Percentiles rank a stretch among this genome's conserved stretches.
Evolutionary conservation across 2,329 filamentous ascomycete genomes (phyloP).

Genomic region (Blastomyces emzantsi): DNA sequence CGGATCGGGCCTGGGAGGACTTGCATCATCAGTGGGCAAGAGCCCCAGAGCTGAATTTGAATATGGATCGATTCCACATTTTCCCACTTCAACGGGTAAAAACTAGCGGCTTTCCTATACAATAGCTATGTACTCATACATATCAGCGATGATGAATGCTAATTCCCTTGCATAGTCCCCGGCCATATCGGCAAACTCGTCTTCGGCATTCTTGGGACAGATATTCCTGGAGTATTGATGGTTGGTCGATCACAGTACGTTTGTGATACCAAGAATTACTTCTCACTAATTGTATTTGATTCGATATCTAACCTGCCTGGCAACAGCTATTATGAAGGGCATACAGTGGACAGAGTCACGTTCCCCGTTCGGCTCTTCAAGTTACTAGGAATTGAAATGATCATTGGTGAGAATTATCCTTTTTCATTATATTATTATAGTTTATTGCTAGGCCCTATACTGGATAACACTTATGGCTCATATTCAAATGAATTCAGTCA

Average conservation of each 20-base stretch:
- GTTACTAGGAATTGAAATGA: constrained; percentile 50
- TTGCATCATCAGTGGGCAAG: constrained; percentile 41
- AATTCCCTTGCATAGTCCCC: constrained; percentile 30
- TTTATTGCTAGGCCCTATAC: not conserved
- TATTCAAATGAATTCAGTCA: constrained; percentile 38
- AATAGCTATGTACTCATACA: not conserved
- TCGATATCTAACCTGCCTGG: not conserved
- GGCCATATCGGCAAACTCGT: constrained; percentile 59
- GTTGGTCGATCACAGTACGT: constrained; percentile 57
- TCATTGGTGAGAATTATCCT: constrained; percentile 41
- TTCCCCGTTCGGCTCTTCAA: constrained; percentile 59
- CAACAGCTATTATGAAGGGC: constrained; percentile 57
- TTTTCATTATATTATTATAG: not conserved
- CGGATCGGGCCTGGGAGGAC: constrained; percentile 54
- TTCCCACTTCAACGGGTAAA: constrained; percentile 51
- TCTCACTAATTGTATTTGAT: not conserved
- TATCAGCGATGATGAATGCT: not conserved
- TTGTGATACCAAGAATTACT: not conserved
- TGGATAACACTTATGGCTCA: not conserved
- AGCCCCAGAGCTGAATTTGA: constrained; percentile 45
- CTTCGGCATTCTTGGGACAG: constrained; percentile 50
- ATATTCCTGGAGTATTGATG: constrained; percentile 52
- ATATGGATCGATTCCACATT: constrained; percentile 53
- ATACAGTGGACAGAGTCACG: constrained; percentile 53
- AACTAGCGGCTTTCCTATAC: constrained; percentile 15